Conservation (phyloP, 768 basidiomycete genomes). For the Panaeolus cyanescens region DNA sequence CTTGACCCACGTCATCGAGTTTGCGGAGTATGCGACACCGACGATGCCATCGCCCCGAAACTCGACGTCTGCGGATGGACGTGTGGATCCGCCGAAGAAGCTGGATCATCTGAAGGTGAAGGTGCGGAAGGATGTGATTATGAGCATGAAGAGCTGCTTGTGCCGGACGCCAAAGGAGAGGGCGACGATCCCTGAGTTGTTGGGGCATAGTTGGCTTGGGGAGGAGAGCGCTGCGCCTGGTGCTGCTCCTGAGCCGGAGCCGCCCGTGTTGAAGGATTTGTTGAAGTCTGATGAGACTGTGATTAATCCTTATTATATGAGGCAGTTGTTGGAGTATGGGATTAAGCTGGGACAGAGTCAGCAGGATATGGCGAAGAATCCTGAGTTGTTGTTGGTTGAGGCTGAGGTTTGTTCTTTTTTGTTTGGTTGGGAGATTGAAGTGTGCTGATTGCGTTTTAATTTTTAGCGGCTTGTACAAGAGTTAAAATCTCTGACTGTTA, state of each 20-base stretch:
- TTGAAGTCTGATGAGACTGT: conserved; percentile 61
- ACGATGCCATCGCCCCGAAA: conserved; percentile 39
- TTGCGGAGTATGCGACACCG: conserved; percentile 69
- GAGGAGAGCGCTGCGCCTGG: conserved; percentile 32
- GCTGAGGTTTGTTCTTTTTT: conserved; percentile 49
- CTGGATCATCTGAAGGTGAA: conserved; percentile 69
- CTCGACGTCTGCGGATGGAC: conserved; percentile 25
- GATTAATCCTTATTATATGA: conserved; percentile 82
- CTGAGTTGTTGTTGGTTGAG: conserved; percentile 50
- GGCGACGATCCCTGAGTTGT: conserved; percentile 83
- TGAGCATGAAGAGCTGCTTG: conserved; percentile 82
- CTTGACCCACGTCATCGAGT: conserved; percentile 74
- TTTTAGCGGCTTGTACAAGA: conserved; percentile 65
- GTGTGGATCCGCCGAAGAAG: conserved; percentile 49
- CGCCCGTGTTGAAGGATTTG: conserved; percentile 27
- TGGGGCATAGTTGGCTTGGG: conserved; percentile 80
- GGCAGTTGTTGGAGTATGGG: conserved; percentile 70
- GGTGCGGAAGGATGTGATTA: conserved; percentile 79
- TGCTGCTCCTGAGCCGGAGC: conserved; percentile 7
- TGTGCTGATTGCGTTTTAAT: conserved; percentile 3
- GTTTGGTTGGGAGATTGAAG: background rate
- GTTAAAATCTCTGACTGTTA: conserved; percentile 44
- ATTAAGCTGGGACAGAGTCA: conserved; percentile 54
- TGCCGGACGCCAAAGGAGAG: conserved; percentile 79
- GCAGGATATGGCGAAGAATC: conserved; percentile 40